Evolutionary conservation across 2,329 filamentous ascomycete species (phyloP), one percentile per base, ranked within the genome.

Genomic region (Leptographium wingfieldii): DNA sequence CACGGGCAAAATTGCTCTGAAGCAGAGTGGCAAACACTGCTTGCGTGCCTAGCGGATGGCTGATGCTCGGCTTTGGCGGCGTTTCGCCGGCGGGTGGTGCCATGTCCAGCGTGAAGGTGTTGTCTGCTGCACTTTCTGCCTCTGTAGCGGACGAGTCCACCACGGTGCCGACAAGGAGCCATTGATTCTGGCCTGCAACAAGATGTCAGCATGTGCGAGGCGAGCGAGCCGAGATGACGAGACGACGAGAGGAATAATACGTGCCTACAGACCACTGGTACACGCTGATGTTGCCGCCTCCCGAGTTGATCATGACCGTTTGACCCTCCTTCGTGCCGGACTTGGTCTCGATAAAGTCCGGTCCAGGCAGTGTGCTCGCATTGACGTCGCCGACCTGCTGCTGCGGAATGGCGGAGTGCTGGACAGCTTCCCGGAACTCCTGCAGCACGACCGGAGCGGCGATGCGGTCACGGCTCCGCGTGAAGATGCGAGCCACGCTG

Each of bases 251-350:
- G 31, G 31, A 33, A 14, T 3, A 5, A 22, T 14, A 54, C 76
- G 73, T 64, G 74, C 73, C 14, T 10, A 54, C 54, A 22, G 92
- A 95, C 92, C 92, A 97, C 63, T 89, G 85, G 69, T 97, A 90
- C 10, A 92, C 91, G 5, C 88, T 90, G 35, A 96, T 80, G 57
- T 83, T 89, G 54, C 90, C 90, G 68, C 95, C 86, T 9, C 81
- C 76, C 70, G 96, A 88, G 61, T 82, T 83, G 67, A 96, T 92
- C 84, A 95, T 95, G 67, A 95, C 87, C 5, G 96, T 88, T 69
- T 99, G 92, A 0, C 94, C 94, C 65, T 99, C 94, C 72, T 96
- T 96, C n/a, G 89, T 94, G 3, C 94, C 94, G 0, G 85, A 83
- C 66, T 91, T 92, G 59, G 82, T 82, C 59, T 84, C 82, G 10